Evolutionary conservation across 1,284 basidiomycete species (phyloP).

Genomic region (Heterobasidion occidentale): DNA sequence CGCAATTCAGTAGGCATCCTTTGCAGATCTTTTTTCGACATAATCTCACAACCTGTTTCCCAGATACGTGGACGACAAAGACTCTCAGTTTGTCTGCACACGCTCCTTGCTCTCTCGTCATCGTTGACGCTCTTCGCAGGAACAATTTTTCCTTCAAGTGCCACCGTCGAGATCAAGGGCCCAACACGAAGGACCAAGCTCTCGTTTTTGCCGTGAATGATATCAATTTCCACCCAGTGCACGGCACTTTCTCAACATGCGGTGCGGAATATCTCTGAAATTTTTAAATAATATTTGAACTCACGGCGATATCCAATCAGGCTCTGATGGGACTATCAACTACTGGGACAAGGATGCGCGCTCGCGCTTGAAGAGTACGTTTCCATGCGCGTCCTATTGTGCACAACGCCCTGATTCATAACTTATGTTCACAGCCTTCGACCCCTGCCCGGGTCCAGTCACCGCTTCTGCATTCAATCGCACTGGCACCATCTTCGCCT

Average conservation of each 20-base stretch:
- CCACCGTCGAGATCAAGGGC: conserved; percentile 72
- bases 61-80: conserved; percentile 80
- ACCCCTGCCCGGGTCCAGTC: conserved; percentile 63
- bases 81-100: conserved; percentile 30
- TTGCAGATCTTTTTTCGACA: conserved; percentile 5
- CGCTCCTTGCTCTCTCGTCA: not conserved
- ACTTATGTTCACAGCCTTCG: conserved; percentile 43
- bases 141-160: conserved; percentile 96
- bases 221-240: conserved; percentile 85
- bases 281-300: not conserved
- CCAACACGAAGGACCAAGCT: conserved; percentile 64
- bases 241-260: conserved; percentile 92
- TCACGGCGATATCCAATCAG: conserved; percentile 22
- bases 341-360: conserved; percentile 91
- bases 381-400: not conserved
- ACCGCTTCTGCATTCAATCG: conserved; percentile 77
- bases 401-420: not conserved
- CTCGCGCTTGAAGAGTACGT: conserved; percentile 81
- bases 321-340: conserved; percentile 74
- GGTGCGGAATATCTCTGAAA: conserved; percentile 39
- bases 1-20: conserved; percentile 78
- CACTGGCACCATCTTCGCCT: conserved; percentile 83
- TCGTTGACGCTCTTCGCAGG: conserved; percentile 24
- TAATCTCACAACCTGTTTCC: not conserved
- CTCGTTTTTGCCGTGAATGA: conserved; percentile 90